Percentiles rank a stretch among this genome's conserved stretches.
Conservation (phyloP, 306 rosid species). For the Fagus crenata region DNA sequence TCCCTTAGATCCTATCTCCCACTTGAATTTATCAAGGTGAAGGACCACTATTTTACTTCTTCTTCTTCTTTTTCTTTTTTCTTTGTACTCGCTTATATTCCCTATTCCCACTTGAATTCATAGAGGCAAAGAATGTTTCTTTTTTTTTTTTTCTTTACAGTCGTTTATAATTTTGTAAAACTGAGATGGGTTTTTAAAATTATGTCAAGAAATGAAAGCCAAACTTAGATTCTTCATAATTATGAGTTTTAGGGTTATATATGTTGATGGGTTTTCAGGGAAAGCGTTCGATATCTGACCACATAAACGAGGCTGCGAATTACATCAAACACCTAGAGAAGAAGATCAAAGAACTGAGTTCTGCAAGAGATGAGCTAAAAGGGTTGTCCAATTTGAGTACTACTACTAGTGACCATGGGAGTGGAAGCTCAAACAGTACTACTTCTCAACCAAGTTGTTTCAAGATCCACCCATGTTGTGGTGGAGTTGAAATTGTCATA, state of each 20-base stretch:
- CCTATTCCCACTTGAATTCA: constrained; percentile 28
- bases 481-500: constrained; percentile 44
- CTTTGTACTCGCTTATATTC: not conserved
- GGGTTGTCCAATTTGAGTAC: constrained; percentile 6
- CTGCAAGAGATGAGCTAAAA: constrained; percentile 50
- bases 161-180: not conserved
- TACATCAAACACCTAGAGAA: constrained; percentile 51
- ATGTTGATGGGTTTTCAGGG: constrained; percentile 48
- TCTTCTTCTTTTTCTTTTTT: not conserved
- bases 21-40: constrained; percentile 52
- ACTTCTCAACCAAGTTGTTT: constrained; percentile 12
- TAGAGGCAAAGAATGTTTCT: constrained; percentile 19
- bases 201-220: not conserved
- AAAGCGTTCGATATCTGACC: constrained; percentile 68
- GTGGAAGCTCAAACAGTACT: not conserved
- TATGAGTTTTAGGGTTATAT: constrained; percentile 30
- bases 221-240: not conserved
- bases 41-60: not conserved
- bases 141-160: not conserved
- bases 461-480: constrained; percentile 37
- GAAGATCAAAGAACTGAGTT: constrained; percentile 41
- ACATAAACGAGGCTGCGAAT: constrained; percentile 57
- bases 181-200: not conserved
- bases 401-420: constrained; percentile 17
- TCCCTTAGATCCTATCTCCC: constrained; percentile 66